A percentile compares a stretch with the other conserved stretches of the same genome.
Conservation (phyloP, 2,329 filamentous ascomycete genomes). For the Rutstroemia sp. region DNA sequence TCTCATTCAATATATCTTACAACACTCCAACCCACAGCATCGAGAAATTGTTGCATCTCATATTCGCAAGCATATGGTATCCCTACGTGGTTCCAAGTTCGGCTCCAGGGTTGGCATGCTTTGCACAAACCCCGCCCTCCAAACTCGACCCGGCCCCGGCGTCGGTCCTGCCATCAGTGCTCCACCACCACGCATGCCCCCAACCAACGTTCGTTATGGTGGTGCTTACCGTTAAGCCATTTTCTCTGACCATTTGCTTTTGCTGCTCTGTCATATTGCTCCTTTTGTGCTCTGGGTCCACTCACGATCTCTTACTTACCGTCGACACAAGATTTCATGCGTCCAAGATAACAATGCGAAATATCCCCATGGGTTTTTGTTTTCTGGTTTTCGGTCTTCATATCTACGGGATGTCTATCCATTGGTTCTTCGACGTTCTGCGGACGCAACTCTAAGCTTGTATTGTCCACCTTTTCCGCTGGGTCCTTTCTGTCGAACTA, state of each 20-base stretch:
- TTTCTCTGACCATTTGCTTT: slow-evolving; percentile 15
- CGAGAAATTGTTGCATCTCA: slow-evolving; percentile 89
- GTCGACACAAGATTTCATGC: slow-evolving; percentile 23
- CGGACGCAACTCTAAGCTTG: slow-evolving; percentile 26
- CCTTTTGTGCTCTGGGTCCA: slow-evolving; percentile 22
- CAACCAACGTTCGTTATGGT: slow-evolving; percentile 49
- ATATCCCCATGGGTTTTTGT: slow-evolving; percentile 27
- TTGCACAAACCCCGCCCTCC: slow-evolving; percentile 87
- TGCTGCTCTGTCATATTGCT: slow-evolving; percentile 23
- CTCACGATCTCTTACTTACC: slow-evolving; percentile 24
- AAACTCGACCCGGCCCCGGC: slow-evolving; percentile 82
- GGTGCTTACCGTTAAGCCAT: slow-evolving; percentile 47
- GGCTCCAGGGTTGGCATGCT: slow-evolving; percentile 98
- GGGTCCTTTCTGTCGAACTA: slow-evolving; percentile 19
- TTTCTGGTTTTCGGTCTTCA: slow-evolving; percentile 27
- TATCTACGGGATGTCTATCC: slow-evolving; percentile 29
- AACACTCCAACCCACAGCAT: slow-evolving; percentile 78
- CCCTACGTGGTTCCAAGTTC: slow-evolving; percentile 94
- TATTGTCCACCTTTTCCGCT: slow-evolving; percentile 18
- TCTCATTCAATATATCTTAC: slow-evolving; percentile 92
- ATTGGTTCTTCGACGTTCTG: slow-evolving; percentile 27
- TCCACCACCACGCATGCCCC: slow-evolving; percentile 45
- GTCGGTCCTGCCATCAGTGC: slow-evolving; percentile 55
- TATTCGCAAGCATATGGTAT: slow-evolving; percentile 99
- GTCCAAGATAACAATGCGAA: slow-evolving; percentile 26